Conservation (phyloP, 169 alveolate genomes). For the Cyclospora cayetanensis region DNA sequence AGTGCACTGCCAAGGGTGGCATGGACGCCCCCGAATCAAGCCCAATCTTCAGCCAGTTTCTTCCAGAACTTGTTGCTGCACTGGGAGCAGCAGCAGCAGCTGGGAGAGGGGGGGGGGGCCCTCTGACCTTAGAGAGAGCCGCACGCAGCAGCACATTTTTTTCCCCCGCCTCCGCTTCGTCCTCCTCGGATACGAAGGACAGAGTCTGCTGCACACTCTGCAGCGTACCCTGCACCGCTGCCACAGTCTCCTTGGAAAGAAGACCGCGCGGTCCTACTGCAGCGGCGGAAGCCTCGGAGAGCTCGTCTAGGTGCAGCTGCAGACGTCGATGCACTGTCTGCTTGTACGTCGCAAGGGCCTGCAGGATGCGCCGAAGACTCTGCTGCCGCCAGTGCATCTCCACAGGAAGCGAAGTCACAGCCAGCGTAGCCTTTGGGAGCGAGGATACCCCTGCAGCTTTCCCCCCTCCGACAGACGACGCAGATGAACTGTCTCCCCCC, state of each 20-base stretch:
- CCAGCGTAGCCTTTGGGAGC: conserved; percentile 44
- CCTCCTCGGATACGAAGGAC: conserved; percentile 16
- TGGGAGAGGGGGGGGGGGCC: not conserved
- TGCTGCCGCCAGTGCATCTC: conserved; percentile 77
- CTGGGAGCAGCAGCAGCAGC: not conserved
- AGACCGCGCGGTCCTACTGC: conserved; percentile 59
- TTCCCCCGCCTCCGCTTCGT: not conserved
- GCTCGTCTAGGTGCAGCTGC: conserved; percentile 55
- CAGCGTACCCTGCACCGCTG: conserved; percentile 66
- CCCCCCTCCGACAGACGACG: not conserved
- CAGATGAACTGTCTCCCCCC: not conserved
- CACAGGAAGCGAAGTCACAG: conserved; percentile 71
- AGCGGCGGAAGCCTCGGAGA: conserved; percentile 49
- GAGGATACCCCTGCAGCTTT: not conserved
- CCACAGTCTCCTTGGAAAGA: conserved; percentile 63
- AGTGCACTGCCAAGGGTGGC: not conserved
- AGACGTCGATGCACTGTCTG: conserved; percentile 17
- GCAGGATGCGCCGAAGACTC: conserved; percentile 60
- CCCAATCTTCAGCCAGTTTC: conserved; percentile 44
- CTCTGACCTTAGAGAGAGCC: not conserved
- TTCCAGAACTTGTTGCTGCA: not conserved
- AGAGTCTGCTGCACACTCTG: conserved; percentile 68
- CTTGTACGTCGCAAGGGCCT: conserved; percentile 47
- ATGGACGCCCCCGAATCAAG: not conserved
- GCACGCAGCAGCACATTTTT: not conserved